phyloP scores from a whole-genome alignment of 192 early-diverging fungal species.

The Coemansia sp. region DNA sequence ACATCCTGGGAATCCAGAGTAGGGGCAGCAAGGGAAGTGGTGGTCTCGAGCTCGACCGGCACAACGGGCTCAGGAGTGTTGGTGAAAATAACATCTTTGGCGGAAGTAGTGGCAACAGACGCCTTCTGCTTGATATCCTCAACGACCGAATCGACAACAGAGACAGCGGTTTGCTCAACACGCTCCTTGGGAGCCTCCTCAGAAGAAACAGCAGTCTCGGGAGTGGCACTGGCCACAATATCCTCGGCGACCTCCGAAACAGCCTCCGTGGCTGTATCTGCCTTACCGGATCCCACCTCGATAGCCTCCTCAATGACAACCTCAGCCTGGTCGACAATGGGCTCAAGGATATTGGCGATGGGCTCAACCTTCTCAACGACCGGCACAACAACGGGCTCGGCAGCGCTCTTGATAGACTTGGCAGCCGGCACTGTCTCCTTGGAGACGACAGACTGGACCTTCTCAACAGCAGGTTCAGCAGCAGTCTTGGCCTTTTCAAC shows the following conservation, averaged over 20 bases:
- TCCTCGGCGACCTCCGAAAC: background rate
- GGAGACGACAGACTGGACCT: background rate
- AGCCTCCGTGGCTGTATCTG: background rate
- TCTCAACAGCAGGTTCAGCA: background rate
- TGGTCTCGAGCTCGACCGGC: background rate
- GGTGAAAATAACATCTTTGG: background rate
- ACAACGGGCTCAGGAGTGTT: background rate
- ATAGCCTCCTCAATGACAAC: slow-evolving; percentile 1
- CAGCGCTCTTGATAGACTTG: slow-evolving; percentile 2
- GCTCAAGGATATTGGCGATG: too few species aligned
- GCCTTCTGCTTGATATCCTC: background rate
- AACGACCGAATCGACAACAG: background rate
- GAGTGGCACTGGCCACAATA: background rate
- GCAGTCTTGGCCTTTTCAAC: slow-evolving; percentile 1
- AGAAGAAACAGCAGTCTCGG: background rate
- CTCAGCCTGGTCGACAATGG: background rate
- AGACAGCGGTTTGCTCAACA: background rate
- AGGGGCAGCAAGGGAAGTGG: background rate
- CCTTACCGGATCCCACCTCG: background rate
- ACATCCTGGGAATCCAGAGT: too few species aligned
- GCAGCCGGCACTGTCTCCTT: background rate
- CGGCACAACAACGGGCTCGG: slow-evolving; percentile 4
- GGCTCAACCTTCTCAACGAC: too few species aligned
- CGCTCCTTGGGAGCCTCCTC: slow-evolving; percentile 1
- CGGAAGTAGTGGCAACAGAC: background rate